Conservation (phyloP, 257 asterid genomes). For the Perilla frutescens region DNA sequence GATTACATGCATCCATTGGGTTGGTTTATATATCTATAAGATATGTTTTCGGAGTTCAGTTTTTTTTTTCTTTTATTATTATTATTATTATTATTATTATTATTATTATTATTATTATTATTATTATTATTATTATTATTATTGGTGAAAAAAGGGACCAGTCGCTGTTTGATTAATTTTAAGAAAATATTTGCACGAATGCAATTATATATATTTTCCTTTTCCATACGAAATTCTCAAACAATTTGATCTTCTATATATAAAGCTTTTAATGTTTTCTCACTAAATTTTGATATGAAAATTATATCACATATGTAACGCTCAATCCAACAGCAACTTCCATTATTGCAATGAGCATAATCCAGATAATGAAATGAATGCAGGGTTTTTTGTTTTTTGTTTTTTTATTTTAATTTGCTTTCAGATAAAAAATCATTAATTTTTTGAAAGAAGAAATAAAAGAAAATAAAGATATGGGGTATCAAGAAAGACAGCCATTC, state of each 20-base stretch:
- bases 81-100: no score
- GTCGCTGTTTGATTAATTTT: background rate
- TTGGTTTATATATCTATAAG: no score
- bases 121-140: no score
- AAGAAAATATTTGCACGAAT: conserved; percentile 22
- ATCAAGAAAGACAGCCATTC: conserved; percentile 24
- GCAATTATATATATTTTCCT: background rate
- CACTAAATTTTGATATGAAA: background rate
- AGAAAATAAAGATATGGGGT: conserved; percentile 21
- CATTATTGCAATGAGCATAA: conserved; percentile 17
- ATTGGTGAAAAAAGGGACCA: background rate
- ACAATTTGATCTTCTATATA: no score
- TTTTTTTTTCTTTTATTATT: no score
- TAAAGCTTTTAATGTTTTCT: no score
- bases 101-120: no score
- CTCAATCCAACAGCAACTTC: background rate
- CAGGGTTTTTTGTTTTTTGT: background rate
- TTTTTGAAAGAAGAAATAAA: background rate
- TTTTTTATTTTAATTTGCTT: background rate
- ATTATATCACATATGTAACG: background rate
- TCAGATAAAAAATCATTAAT: background rate
- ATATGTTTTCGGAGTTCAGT: no score
- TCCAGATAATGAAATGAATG: conserved; percentile 30
- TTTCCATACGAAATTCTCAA: background rate
- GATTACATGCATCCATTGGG: no score